Evolutionary conservation across 2,329 filamentous ascomycete species (phyloP).

Genomic region (Diaporthe ilicicola): DNA sequence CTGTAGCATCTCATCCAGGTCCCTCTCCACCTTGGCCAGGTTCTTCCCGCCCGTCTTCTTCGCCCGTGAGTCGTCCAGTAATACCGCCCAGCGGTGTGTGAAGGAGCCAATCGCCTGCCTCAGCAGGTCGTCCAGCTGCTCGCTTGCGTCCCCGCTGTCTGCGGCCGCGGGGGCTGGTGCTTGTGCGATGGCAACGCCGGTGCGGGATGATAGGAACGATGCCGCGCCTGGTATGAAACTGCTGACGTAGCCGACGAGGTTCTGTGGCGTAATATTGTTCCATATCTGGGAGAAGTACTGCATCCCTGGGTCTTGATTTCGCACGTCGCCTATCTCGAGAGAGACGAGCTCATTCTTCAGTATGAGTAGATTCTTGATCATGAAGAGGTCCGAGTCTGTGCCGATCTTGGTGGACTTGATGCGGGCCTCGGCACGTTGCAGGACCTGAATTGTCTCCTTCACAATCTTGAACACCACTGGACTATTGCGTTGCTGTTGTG

Average conservation of each 20-base stretch:
- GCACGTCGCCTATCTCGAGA: constrained; percentile 84
- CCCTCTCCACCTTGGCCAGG: constrained; percentile 61
- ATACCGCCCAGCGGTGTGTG: constrained; percentile 65
- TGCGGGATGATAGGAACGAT: constrained; percentile 53
- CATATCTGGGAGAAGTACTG: constrained; percentile 73
- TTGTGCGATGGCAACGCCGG: constrained; percentile 39
- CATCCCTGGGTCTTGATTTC: constrained; percentile 60
- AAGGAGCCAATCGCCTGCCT: constrained; percentile 70
- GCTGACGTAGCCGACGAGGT: constrained; percentile 66
- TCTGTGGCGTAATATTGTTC: constrained; percentile 67
- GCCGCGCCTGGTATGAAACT: constrained; percentile 64
- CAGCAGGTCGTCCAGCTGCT: constrained; percentile 70
- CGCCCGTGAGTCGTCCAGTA: constrained; percentile 58
- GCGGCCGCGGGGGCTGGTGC: constrained; percentile 45
- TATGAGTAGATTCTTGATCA: constrained; percentile 92
- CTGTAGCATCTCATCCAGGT: constrained; percentile 64
- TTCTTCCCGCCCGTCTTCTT: constrained; percentile 59
- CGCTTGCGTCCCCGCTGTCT: constrained; percentile 64
- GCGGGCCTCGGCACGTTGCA: constrained; percentile 78
- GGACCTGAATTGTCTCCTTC: constrained; percentile 85
- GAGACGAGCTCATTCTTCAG: constrained; percentile 96
- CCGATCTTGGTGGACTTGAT: constrained; percentile 69
- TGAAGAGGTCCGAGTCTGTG: constrained; percentile 85
- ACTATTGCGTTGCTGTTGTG: constrained; percentile 58
- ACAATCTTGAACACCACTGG: constrained; percentile 76